Evolutionary conservation across 768 basidiomycete genomes (phyloP).

Genomic region (Naganishia vishniacii): DNA sequence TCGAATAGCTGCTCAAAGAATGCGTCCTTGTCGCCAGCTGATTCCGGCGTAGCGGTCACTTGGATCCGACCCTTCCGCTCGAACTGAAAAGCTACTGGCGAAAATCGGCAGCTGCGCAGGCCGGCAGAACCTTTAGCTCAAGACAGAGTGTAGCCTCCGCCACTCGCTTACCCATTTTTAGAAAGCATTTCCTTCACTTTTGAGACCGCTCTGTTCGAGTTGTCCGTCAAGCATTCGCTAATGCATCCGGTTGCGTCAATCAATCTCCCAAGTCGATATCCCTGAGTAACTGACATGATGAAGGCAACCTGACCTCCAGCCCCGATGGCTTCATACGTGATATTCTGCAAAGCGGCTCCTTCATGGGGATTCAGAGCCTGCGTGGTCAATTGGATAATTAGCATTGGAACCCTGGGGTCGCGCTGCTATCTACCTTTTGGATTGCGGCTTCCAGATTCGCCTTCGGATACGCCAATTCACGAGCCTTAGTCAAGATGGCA

Average conservation of each 20-base stretch:
- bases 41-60: constrained; percentile 23
- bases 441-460: constrained; percentile 39
- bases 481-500: constrained; percentile 37
- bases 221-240: constrained; percentile 44
- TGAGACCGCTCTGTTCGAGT: constrained; percentile 35
- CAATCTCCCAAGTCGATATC: background rate
- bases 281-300: constrained; percentile 39
- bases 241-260: too few relatives aligned
- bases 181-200: constrained; percentile 39
- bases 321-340: constrained; percentile 44
- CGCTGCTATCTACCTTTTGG: constrained; percentile 28
- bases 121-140: background rate
- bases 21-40: constrained; percentile 3
- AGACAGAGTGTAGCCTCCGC: background rate
- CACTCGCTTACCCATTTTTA: constrained; percentile 32
- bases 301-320: constrained; percentile 40
- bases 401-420: background rate
- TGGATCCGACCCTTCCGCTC: constrained; percentile 42
- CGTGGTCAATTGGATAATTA: background rate
- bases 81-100: constrained; percentile 41
- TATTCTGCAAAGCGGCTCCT: constrained; percentile 39
- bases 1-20: constrained; percentile 44
- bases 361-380: constrained; percentile 30
- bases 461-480: constrained; percentile 40
- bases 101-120: constrained; percentile 35